Conservation (phyloP, 768 basidiomycete genomes). For the Thelephora aurantiotincta region DNA sequence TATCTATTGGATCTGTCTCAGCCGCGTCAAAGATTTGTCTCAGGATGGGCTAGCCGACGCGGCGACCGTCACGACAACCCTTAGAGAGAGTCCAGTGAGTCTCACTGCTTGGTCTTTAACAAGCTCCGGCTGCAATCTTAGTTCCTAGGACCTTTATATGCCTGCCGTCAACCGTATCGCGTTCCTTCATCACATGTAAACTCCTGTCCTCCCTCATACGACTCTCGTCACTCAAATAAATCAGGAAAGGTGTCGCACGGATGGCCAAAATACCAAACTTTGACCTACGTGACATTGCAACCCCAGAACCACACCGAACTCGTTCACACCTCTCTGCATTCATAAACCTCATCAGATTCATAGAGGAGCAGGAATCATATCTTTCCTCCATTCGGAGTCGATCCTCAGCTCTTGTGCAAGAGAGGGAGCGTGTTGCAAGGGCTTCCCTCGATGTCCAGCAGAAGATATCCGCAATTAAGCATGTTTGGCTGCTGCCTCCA, state of each 20-base stretch:
- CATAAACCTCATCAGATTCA: slow-evolving; percentile 89
- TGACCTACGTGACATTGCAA: slow-evolving; percentile 54
- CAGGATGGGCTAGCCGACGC: slow-evolving; percentile 46
- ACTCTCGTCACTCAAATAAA: neutral
- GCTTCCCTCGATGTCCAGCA: slow-evolving; percentile 34
- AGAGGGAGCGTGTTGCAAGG: slow-evolving; percentile 43
- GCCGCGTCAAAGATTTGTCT: slow-evolving; percentile 53
- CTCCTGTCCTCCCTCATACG: neutral
- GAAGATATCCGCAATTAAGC: slow-evolving; percentile 46
- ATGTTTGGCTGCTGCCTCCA: neutral
- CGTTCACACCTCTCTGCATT: slow-evolving; percentile 70
- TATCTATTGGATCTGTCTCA: slow-evolving; percentile 58
- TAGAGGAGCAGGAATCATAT: slow-evolving; percentile 55
- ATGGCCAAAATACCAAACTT: slow-evolving; percentile 71
- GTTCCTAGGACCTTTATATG: slow-evolving; percentile 47
- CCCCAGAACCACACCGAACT: slow-evolving; percentile 65
- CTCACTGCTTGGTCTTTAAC: neutral
- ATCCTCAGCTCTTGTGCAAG: slow-evolving; percentile 39
- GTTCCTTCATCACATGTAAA: slow-evolving; percentile 58
- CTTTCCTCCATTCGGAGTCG: slow-evolving; percentile 46
- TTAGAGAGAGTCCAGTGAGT: slow-evolving; percentile 36
- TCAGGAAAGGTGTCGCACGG: slow-evolving; percentile 38
- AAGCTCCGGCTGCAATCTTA: neutral
- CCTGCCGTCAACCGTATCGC: slow-evolving; percentile 46
- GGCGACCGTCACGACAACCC: slow-evolving; percentile 32